Percentiles rank a stretch among this genome's conserved stretches.
Conservation (phyloP, 352 stramenopile genomes). For the Phytophthora sojae region DNA sequence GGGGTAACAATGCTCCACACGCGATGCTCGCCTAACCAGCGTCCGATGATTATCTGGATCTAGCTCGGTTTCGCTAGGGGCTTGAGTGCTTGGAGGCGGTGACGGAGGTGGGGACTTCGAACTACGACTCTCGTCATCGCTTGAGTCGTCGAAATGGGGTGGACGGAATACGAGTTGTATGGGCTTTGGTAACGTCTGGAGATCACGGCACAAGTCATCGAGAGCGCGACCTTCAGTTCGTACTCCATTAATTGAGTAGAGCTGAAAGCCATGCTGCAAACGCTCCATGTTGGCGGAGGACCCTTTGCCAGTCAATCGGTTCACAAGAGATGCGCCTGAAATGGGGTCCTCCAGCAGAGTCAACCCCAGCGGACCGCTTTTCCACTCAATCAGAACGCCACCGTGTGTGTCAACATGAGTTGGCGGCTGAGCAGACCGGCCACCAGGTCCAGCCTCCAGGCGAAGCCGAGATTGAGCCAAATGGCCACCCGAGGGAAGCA, state of each 20-base stretch:
- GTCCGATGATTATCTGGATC: conserved; percentile 16
- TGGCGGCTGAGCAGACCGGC: background rate
- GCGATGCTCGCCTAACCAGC: conserved; percentile 11
- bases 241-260: conserved; percentile 62
- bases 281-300: conserved; percentile 45
- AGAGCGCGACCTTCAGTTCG: conserved; percentile 38
- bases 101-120: conserved; percentile 7
- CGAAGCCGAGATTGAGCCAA: conserved; percentile 8
- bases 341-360: conserved; percentile 62
- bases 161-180: conserved; percentile 59
- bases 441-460: background rate
- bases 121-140: conserved; percentile 22
- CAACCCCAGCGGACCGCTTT: conserved; percentile 51
- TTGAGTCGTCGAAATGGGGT: conserved; percentile 14
- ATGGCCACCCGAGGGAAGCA: conserved; percentile 11
- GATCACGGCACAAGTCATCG: conserved; percentile 41
- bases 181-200: conserved; percentile 53
- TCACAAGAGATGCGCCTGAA: conserved; percentile 58
- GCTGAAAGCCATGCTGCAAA: conserved; percentile 52
- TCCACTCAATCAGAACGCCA: conserved; percentile 63
- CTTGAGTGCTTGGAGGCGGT: background rate
- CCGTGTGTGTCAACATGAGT: background rate
- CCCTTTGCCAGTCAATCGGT: conserved; percentile 76
- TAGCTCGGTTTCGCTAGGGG: conserved; percentile 3
- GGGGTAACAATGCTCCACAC: conserved; percentile 3